phyloP scores from a whole-genome alignment of 768 basidiomycete species.

The Auricularia cornea region DNA sequence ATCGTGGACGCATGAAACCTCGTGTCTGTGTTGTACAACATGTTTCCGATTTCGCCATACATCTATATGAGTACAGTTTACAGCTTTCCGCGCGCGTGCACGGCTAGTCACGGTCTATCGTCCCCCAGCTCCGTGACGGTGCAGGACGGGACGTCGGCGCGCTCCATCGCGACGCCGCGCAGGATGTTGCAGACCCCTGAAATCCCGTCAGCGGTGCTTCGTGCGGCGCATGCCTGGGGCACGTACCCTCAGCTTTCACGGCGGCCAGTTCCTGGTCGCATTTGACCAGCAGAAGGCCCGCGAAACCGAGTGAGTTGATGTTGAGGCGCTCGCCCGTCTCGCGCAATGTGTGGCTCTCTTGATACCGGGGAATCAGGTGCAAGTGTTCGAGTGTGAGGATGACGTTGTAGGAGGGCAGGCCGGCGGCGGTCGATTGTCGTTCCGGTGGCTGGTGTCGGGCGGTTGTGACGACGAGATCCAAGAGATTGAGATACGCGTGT shows the following conservation, averaged over 20 bases:
- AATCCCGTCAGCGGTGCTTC: neutral
- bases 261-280: constrained; percentile 67
- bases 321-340: constrained; percentile 51
- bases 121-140: neutral
- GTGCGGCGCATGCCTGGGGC: neutral
- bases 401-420: constrained; percentile 74
- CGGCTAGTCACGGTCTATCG: no score
- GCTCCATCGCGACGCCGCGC: constrained; percentile 52
- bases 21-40: no score
- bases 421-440: constrained; percentile 28
- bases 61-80: no score
- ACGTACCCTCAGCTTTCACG: constrained; percentile 47
- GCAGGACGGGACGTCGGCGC: constrained; percentile 1
- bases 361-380: constrained; percentile 72
- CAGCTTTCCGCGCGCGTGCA: no score
- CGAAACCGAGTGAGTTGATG: constrained; percentile 84
- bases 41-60: no score
- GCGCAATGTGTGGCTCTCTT: constrained; percentile 47
- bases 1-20: no score
- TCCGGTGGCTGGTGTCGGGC: constrained; percentile 59
- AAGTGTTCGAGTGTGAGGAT: constrained; percentile 76
- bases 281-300: constrained; percentile 83
- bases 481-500: constrained; percentile 56
- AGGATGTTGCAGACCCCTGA: constrained; percentile 46
- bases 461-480: constrained; percentile 70